A percentile compares a stretch with the other conserved stretches of the same genome.
These are phyloP conservation scores for Phytophthora cryptogea DNA, from an alignment of 352 stramenopile species.

Conservation along the genomic window DNA sequence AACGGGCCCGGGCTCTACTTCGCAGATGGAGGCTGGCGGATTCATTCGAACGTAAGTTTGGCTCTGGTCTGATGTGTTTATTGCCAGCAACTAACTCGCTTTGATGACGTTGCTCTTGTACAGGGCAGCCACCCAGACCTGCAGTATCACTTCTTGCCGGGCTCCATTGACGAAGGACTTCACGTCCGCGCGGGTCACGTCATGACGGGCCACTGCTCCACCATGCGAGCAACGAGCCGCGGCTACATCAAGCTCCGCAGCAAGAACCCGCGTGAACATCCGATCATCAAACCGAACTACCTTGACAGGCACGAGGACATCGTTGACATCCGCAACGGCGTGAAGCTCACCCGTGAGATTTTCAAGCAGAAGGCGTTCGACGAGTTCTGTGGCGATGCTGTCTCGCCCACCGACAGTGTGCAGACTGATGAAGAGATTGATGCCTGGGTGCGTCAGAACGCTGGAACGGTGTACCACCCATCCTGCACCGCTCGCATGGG, in stretches of 20 bases:
- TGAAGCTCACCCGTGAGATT: conserved; percentile 81
- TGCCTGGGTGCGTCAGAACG: conserved; percentile 75
- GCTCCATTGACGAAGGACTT: conserved; percentile 44
- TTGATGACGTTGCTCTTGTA: neutral
- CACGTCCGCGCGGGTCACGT: conserved; percentile 48
- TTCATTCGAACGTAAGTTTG: conserved; percentile 76
- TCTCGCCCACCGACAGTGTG: conserved; percentile 58
- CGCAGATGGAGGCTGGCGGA: conserved; percentile 76
- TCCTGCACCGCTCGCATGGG: conserved; percentile 89
- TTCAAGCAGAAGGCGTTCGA: conserved; percentile 85
- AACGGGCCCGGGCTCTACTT: conserved; percentile 62
- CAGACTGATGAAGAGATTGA: conserved; percentile 73
- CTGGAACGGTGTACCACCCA: conserved; percentile 83
- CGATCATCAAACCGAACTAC: conserved; percentile 88
- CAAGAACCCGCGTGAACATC: conserved; percentile 60
- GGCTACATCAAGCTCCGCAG: conserved; percentile 76
- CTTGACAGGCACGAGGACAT: conserved; percentile 70
- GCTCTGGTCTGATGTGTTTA: neutral
- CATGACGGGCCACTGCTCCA: conserved; percentile 81
- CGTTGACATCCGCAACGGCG: conserved; percentile 67
- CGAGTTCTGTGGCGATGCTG: conserved; percentile 68
- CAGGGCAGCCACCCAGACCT: conserved; percentile 71
- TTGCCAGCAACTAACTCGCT: neutral
- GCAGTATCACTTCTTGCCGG: conserved; percentile 86
- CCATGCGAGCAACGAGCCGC: conserved; percentile 79